Base-by-base conservation (phyloP, 2,329 filamentous ascomycete species). In the Alternaria triticimaculans region DNA sequence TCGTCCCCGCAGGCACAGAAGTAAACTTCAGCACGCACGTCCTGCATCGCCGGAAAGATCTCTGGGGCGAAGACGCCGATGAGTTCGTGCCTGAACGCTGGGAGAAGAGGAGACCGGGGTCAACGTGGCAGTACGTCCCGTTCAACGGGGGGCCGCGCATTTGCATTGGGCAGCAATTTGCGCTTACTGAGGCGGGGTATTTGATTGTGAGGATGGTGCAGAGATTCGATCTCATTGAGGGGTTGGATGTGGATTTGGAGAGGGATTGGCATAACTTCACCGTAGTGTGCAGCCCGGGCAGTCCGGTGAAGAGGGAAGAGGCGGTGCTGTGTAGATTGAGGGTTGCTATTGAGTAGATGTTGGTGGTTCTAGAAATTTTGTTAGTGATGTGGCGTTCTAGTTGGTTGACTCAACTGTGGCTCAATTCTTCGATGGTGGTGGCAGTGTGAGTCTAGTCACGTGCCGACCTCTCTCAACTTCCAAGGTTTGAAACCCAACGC, bases 101-200 rank as follows among this genome's bases (percentile, higher is more conserved):
- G 70, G 59, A 62, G 5, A 62, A 68, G 28, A 67, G 50, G 18
- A 58, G 59, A 11, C 56, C 49, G 18, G 55, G 55, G 3, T 33
- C 20, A 5, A 67, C 60, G 1, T 73, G 66, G 68, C 68, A 69
- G 48, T 74, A 71, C 11, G 18, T 76, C 10, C 72, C 73, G 6
- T 75, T 75, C 53, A 72, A 70, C 11, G 72, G 71, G 7, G 73
- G 73, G 1, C 73, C 73, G 10, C 61, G 73, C 4, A 68, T 72
- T 23, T 69, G 72, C 44, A 44, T 69, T 44, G 71, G 69, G 9
- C 67, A 72, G 63, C 64, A 70, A 53, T 67, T 67, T 51, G 68
- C 68, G 2, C 62, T 72, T 30, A 72, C 68, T 9, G 67, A 72
- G 58, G 60, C 67, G 3, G 59, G 51, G 12, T 70, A 64, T 49